phyloP scores from a whole-genome alignment of 768 basidiomycete genomes.

The Termitomyces sp. region DNA sequence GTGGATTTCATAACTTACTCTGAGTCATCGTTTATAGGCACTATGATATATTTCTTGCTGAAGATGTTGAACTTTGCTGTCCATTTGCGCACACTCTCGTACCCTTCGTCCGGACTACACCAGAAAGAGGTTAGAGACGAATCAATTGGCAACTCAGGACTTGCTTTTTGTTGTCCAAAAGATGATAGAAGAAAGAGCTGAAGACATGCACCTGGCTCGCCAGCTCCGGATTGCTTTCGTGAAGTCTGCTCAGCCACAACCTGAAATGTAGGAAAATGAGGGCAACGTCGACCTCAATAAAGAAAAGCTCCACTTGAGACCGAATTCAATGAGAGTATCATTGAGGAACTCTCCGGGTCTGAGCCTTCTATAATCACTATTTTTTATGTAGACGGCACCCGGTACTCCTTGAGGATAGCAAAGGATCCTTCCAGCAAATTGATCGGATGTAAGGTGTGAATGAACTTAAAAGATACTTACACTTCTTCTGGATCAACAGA shows the following conservation, averaged over 20 bases:
- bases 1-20: constrained; percentile 46
- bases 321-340: constrained; percentile 95
- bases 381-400: constrained; percentile 78
- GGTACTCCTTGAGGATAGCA: constrained; percentile 66
- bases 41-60: constrained; percentile 84
- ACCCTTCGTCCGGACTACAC: constrained; percentile 53
- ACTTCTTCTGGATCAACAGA: constrained; percentile 55
- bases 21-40: constrained; percentile 84
- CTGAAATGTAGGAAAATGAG: constrained; percentile 30
- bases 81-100: constrained; percentile 89
- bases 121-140: constrained; percentile 4
- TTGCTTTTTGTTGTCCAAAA: constrained; percentile 69
- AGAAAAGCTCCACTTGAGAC: constrained; percentile 65
- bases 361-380: constrained; percentile 70
- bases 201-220: constrained; percentile 83
- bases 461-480: constrained; percentile 29
- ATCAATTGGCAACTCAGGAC: constrained; percentile 8
- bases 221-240: constrained; percentile 47
- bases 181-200: constrained; percentile 98
- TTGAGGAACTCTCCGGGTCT: constrained; percentile 84
- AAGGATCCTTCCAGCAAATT: constrained; percentile 46
- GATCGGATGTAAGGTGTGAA: not conserved
- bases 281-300: not conserved
- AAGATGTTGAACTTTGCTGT: constrained; percentile 87
- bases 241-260: constrained; percentile 60